Evolutionary conservation across 2,329 filamentous ascomycete genomes (phyloP), one percentile per base, ranked within the genome.

Genomic region (Rhinocladiella similis): DNA sequence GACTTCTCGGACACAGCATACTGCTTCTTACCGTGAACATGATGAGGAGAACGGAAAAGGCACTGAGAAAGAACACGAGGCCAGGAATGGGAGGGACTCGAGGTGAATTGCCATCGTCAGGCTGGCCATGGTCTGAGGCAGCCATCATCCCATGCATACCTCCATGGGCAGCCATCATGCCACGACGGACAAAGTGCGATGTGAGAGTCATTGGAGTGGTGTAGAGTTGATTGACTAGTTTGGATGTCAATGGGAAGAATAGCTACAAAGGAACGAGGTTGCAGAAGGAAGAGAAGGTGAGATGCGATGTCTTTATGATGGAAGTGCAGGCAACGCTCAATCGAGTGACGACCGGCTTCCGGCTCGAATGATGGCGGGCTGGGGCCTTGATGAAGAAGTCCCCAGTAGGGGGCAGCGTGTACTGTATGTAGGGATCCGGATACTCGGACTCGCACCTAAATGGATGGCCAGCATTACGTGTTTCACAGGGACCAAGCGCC

Each of bases 141-240:
- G 56, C 57, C 50, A 64, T 61, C 50, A 69, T 54, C 10, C 67
- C 61, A 50, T 64, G 56, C 16, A 66, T 64, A 18, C n/a, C 13
- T 10, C 13, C 38, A 38, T 59, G 56, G 54, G 64, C 69, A 48
- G 66, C 56, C 57, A 74, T 72, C 35, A 71, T 56, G 50, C 72
- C 69, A 45, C 73, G 71, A 49, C 73, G 70, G 58, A 73, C 63
- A 50, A 75, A 53, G 42, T 63, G 55, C 22, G 25, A 54, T 27
- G 59, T 48, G 36, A 62, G 25, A 47, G 47, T 56, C 59, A 62
- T 62, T 46, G n/a, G 38, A 20, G 16, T 43, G n/a, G 50, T 36
- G 18, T 18, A 35, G 4, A 20, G 13, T n/a, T 29, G 33, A 33
- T 25, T 16, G 46, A 3, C 7, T 7, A 12, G 6, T 33, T 35